Base-by-base conservation (phyloP, 2,329 filamentous ascomycete species). In the Cytospora paraplurivora region DNA sequence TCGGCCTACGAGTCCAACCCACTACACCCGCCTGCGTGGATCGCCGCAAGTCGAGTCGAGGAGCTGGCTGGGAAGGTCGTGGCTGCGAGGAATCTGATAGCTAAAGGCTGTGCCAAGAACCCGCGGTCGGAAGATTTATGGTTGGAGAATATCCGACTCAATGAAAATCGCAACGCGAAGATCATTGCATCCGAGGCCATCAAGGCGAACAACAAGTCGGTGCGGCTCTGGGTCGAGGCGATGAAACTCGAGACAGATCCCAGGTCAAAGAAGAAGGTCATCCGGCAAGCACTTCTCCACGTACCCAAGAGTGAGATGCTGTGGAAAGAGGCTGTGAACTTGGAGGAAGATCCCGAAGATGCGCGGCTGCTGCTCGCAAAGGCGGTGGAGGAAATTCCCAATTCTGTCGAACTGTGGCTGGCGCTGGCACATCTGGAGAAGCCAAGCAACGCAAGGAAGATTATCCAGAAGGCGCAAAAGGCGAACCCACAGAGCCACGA, bases 1-100 rank as follows among this genome's bases (percentile, higher is more conserved):
- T 98, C 94, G 0, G 95, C 98, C 54, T 96, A 97, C 74, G 96
- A 95, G 77, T 97, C 94, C 8, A 99, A 99, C 74, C 92, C 94
- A 2, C 93, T 92, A 67, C 96, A 98, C 72, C 93, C 91, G 0
- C 91, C 95, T 11, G 95, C 93, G 21, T 99, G 96, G 91, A 96
- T 99, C 70, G 95, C 96, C 5, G 91, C 95, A 4, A 93, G 94
- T 17, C 87, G 95, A 71, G 77, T 99, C 55, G 96, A 99, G 75
- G 93, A 98, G 74, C 81, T 96, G 66, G 95, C 95, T 3, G 94
- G 94, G 52, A 96, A 96, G 76, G 90, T 91, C 62, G 93, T 96
- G 7, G 90, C 93, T 4, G 95, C 95, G 13, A 87, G 94, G 62
- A 95, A 90, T 70, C 85, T 96, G 44, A 97, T 99, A 66, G 88